Conservation (phyloP, 345 rosid species). For the Triadica sebifera region DNA sequence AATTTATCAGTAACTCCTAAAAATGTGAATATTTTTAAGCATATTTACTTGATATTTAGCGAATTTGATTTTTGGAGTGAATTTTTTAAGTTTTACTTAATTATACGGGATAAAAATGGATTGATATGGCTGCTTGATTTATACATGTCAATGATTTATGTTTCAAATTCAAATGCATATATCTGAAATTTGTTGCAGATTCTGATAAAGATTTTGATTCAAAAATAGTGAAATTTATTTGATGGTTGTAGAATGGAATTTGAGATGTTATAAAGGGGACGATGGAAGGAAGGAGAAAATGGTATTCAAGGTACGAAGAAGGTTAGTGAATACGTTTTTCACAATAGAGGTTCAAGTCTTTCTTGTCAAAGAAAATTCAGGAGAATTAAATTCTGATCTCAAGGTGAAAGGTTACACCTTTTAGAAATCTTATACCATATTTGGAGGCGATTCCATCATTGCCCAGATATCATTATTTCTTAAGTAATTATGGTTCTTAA, state of each 20-base stretch:
- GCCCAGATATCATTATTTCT: conserved; percentile 59
- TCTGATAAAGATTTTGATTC: background rate
- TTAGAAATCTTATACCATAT: conserved; percentile 79
- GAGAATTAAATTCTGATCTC: conserved; percentile 36
- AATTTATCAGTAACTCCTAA: background rate
- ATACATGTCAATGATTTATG: background rate
- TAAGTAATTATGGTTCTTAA: background rate
- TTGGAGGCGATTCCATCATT: conserved; percentile 51
- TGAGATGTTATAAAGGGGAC: conserved; percentile 66
- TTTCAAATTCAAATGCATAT: background rate
- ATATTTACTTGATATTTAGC: background rate
- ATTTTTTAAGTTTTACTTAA: background rate
- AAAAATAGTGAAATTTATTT: background rate
- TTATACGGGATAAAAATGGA: background rate
- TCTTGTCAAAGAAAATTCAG: conserved; percentile 33
- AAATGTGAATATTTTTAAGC: background rate
- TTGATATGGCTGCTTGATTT: background rate
- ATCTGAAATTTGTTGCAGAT: background rate
- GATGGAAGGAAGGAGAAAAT: conserved; percentile 41
- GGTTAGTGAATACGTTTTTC: conserved; percentile 44
- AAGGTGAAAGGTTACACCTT: conserved; percentile 65
- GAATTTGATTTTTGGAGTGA: background rate
- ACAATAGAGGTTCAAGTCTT: conserved; percentile 61
- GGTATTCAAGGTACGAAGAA: conserved; percentile 54
- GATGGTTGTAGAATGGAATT: conserved; percentile 46